phyloP scores from a whole-genome alignment of 23 red algal species.

The Chondrus crispus region DNA sequence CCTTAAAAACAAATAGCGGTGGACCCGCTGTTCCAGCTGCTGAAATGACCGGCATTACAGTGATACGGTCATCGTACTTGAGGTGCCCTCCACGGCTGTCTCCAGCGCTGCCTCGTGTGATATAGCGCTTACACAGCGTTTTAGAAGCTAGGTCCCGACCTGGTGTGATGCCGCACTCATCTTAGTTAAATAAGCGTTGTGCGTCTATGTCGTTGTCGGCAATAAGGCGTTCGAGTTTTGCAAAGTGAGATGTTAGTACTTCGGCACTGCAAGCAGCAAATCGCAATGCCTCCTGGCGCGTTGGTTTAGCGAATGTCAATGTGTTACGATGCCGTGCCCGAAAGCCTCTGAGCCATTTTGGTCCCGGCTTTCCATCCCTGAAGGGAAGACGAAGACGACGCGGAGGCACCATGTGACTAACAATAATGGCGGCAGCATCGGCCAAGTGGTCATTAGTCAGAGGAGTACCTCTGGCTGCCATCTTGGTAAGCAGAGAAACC shows the following conservation, averaged over 20 bases:
- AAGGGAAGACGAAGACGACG: neutral
- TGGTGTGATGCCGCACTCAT: conserved; percentile 13
- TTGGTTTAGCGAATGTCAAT: neutral
- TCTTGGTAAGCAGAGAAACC: neutral
- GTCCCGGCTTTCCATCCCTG: neutral
- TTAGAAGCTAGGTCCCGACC: neutral
- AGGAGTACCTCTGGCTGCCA: neutral
- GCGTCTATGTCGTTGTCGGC: neutral
- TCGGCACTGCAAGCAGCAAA: neutral
- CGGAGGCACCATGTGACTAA: neutral
- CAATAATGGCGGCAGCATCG: neutral
- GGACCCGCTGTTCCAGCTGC: conserved; percentile 4
- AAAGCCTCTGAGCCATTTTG: neutral
- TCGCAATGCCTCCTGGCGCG: conserved; percentile 1
- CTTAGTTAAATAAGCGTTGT: neutral
- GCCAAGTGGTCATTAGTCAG: neutral
- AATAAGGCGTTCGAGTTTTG: neutral
- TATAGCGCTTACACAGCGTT: neutral
- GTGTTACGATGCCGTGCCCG: neutral
- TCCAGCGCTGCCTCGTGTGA: neutral
- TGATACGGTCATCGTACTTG: neutral
- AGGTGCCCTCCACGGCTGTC: neutral
- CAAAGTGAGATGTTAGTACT: neutral
- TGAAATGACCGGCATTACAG: conserved; percentile 13
- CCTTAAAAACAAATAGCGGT: conserved; percentile 14